Base-by-base conservation (phyloP, 805 yeast genomes). In the Sporopachydermia quercuum region DNA sequence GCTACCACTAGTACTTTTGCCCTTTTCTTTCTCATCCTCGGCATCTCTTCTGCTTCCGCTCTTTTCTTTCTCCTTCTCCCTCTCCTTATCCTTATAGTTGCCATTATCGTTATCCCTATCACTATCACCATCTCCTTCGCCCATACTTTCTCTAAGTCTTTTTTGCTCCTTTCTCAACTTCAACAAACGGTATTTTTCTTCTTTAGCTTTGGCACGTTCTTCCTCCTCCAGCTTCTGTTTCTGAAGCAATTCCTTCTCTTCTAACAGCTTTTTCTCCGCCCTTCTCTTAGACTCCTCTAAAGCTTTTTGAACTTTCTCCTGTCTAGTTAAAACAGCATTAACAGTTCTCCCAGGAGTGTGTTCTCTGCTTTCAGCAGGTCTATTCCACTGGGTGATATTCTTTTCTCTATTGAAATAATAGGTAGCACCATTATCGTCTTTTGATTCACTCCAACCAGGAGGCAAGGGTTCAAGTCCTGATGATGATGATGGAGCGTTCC, bases 371-470 rank as follows among this genome's bases (percentile, higher is more conserved):
- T 8, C 8, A 23, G n/a, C 48, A 1, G 89, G 89, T 39, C 57
- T 61, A 4, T 71, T 76, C 87, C 89, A 78, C 38, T 66, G 66
- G 1, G 78, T 68, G 16, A 58, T 47, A 27, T 65, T 63, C 17
- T 61, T 55, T 4, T 51, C 61, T 36, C 72, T 58, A 53, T 77
- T 71, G 56, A 63, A 78, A 55, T 71, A 81, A 51, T 76, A 78
- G 13, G 49, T 54, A 11, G 56, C 56, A 11, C 69, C 67, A 19
- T 56, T 59, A 3, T 63, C 58, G 43, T 71, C 76, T 16, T 55
- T 54, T 0, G 79, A 75, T 47, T 68, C 62, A 39, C 70, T 74
- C 91, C 91, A 80, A 2, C 82, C 82, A 1, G 62, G 61, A 1
- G 85, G 83, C 18, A 76, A 62, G n/a, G n/a, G 13, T n/a, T 1